A percentile compares a stretch with the other conserved stretches of the same genome.
Evolutionary conservation across 2,329 filamentous ascomycete species (phyloP).

Genomic region (Ascochyta koolunga): DNA sequence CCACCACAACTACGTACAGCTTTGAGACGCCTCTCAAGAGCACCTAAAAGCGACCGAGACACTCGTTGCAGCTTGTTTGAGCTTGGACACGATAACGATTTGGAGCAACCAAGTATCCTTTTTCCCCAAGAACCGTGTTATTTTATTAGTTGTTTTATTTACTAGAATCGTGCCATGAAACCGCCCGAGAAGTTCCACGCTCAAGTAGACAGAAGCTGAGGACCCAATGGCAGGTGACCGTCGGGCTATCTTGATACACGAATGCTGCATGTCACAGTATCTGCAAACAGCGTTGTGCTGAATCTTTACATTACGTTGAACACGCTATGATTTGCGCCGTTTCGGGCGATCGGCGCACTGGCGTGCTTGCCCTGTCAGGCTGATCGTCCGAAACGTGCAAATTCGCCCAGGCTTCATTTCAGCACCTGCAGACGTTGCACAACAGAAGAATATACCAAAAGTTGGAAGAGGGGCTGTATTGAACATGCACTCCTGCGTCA

Average conservation of each 20-base stretch:
- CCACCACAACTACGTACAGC: background rate
- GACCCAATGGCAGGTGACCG: background rate
- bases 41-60: background rate
- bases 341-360: no score
- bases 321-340: no score
- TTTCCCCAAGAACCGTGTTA: no score
- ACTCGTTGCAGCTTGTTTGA: background rate
- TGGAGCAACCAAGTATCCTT: background rate
- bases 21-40: background rate
- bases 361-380: no score
- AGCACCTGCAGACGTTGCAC: background rate
- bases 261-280: background rate
- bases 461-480: no score
- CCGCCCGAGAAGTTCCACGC: background rate
- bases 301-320: conserved; percentile 15
- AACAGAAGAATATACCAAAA: background rate
- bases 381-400: conserved; percentile 11
- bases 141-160: no score
- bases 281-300: conserved; percentile 10
- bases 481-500: background rate
- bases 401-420: conserved; percentile 2
- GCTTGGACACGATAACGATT: background rate
- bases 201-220: background rate
- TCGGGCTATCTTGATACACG: background rate
- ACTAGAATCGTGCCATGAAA: background rate